Conservation (phyloP, 805 yeast species). For the Myxozyma vanderwaltii region DNA sequence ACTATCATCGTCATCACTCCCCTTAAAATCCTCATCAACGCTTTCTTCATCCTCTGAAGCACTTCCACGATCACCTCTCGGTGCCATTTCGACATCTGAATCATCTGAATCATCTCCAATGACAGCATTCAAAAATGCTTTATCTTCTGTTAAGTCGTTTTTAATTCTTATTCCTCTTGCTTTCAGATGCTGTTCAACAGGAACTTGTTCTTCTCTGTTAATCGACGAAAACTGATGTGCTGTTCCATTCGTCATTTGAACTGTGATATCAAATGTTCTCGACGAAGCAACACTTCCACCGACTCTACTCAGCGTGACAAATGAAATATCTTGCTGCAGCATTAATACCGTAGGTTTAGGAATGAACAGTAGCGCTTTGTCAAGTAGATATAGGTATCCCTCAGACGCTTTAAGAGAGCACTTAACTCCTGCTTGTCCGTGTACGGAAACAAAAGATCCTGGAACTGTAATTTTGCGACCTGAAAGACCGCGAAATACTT, state of each 20-base stretch:
- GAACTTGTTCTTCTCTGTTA: conserved; percentile 82
- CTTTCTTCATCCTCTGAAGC: conserved; percentile 75
- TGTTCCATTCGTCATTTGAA: conserved; percentile 63
- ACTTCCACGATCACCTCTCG: conserved; percentile 59
- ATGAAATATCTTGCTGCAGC: conserved; percentile 78
- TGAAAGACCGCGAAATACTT: conserved; percentile 85
- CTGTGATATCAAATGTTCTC: conserved; percentile 90
- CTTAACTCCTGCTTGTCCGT: conserved; percentile 80
- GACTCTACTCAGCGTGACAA: conserved; percentile 82
- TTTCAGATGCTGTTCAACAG: conserved; percentile 72
- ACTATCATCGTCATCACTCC: conserved; percentile 51
- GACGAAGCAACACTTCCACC: conserved; percentile 75
- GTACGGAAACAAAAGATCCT: conserved; percentile 71
- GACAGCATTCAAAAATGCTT: conserved; percentile 75
- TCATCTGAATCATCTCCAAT: conserved; percentile 60
- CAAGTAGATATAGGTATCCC: conserved; percentile 91
- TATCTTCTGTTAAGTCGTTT: conserved; percentile 88
- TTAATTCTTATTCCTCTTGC: conserved; percentile 77
- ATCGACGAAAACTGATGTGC: conserved; percentile 86
- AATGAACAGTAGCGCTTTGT: conserved; percentile 83
- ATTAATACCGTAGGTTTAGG: conserved; percentile 93
- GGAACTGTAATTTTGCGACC: conserved; percentile 84
- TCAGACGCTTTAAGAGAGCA: conserved; percentile 95
- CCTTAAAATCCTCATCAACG: conserved; percentile 81
- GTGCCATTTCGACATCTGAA: conserved; percentile 46